These are phyloP conservation scores for Pezicula carpinea DNA, from an alignment of 2,329 filamentous ascomycete genomes.

Conservation along the genomic window DNA sequence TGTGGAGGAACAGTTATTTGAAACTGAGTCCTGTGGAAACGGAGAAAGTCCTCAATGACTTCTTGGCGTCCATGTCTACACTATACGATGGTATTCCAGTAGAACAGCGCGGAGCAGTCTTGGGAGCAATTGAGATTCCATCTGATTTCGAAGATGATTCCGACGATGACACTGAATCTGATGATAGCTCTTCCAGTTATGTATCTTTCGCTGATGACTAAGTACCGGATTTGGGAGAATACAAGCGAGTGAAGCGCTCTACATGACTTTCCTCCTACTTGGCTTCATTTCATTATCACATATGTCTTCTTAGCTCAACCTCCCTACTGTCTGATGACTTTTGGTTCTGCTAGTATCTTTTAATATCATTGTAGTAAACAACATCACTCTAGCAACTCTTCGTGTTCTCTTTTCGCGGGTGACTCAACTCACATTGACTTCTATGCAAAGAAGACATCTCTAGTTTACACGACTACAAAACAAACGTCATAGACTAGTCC, in stretches of 20 bases:
- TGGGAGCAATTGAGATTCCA: slow-evolving; percentile 7
- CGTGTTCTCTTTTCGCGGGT: too few species aligned
- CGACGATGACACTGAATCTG: slow-evolving; percentile 6
- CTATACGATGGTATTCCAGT: slow-evolving; percentile 12
- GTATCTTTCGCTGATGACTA: not conserved
- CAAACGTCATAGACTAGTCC: not conserved
- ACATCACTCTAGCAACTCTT: too few species aligned
- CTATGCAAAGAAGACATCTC: too few species aligned
- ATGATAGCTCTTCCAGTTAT: not conserved
- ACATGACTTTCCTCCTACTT: too few species aligned
- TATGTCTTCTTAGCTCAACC: too few species aligned
- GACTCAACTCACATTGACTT: too few species aligned
- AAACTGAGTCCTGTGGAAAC: slow-evolving; percentile 13
- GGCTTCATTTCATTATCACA: too few species aligned
- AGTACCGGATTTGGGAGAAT: not conserved
- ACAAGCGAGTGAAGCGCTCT: too few species aligned
- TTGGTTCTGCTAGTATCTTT: too few species aligned
- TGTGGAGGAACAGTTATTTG: slow-evolving; percentile 2
- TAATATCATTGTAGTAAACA: too few species aligned
- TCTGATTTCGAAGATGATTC: slow-evolving; percentile 6
- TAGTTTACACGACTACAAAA: too few species aligned
- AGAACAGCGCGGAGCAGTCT: slow-evolving; percentile 8
- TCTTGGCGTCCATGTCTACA: slow-evolving; percentile 13
- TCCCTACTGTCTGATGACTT: too few species aligned
- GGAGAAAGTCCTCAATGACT: slow-evolving; percentile 15